Percentiles rank a stretch among this genome's conserved stretches.
These are phyloP conservation scores for Apostasia shenzhenica DNA, from an alignment of 106 monocot genomes.

Conservation along the genomic window DNA sequence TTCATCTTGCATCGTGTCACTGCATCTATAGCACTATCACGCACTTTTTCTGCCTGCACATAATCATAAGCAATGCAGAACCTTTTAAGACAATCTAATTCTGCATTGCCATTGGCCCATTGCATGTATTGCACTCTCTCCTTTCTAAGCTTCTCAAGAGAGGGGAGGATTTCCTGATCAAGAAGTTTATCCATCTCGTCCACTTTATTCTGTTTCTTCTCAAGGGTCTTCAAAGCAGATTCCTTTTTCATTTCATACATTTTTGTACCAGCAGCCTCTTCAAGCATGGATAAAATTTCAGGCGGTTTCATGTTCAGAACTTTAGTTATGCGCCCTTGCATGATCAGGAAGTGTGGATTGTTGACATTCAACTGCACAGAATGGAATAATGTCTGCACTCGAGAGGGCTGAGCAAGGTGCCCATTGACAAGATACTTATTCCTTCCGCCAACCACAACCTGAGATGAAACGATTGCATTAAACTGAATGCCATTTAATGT, in stretches of 20 bases:
- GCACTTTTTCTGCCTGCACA: conserved; percentile 72
- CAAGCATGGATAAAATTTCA: conserved; percentile 96
- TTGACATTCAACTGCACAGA: conserved; percentile 98
- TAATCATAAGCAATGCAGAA: conserved; percentile 89
- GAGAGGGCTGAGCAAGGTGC: conserved; percentile 82
- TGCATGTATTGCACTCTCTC: conserved; percentile 88
- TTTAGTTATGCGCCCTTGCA: conserved; percentile 99
- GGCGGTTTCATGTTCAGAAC: conserved; percentile 98
- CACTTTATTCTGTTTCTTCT: conserved; percentile 93
- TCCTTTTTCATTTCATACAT: conserved; percentile 98
- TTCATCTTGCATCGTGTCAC: conserved; percentile 44
- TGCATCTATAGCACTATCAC: conserved; percentile 42
- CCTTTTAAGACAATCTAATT: conserved; percentile 74
- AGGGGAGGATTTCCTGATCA: conserved; percentile 91
- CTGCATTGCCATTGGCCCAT: conserved; percentile 90
- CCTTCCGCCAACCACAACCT: conserved; percentile 92
- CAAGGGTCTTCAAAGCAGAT: conserved; percentile 83
- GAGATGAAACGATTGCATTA: background rate
- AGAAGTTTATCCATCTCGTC: conserved; percentile 97
- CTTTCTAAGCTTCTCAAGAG: conserved; percentile 90
- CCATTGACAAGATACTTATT: conserved; percentile 97
- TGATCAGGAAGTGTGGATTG: conserved; percentile 96
- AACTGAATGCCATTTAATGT: too few relatives aligned
- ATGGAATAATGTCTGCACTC: conserved; percentile 92
- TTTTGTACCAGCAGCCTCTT: conserved; percentile 98